Evolutionary conservation across 2,329 filamentous ascomycete species (phyloP), one percentile per base, ranked within the genome.

Genomic region (Pseudogymnoascus sp.): DNA sequence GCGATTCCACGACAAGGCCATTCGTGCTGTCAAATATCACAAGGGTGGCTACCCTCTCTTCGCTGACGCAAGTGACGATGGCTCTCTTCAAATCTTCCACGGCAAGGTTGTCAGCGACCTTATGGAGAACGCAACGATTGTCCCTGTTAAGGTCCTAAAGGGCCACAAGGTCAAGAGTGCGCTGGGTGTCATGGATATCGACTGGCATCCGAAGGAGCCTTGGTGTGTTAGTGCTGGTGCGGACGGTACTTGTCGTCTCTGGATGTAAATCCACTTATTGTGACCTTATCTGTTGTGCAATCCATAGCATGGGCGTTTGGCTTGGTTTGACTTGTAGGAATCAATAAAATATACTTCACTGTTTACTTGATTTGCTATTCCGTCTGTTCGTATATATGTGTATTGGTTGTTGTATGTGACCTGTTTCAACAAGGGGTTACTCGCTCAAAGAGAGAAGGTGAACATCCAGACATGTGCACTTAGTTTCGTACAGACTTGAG

Each of bases 211-310:
- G 5, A 83, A 82, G 64, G 90, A 97, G 74, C 90, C 92, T 2
- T 97, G 94, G 94, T 88, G 89, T 74, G 86, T 96, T 59, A 95
- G 89, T 77, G 92, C 92, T 52, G 94, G 94, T 66, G 92, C 92
- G 1, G 94, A 99, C 77, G 92, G 92, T 39, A 95, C 89, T 12
- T 89, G 90, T 74, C 85, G 92, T 68, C 75, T 99, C 71, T 99
- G 92, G 92, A 89, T 85, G 71, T 88, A 57, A 57, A 37, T 57
- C 35, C 35, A 19, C 5, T 57, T 23, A 23, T 38, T 38, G 55
- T 57, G 30, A 37, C 21, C 35, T 23, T 35, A 57, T 57, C 33
- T 57, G 35, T 57, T 35, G 35, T 38, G 35, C 35, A 57, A 57
- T 38, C 45, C 45, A 52, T 52, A 57, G 55, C 55, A 57, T 57